phyloP scores from a whole-genome alignment of 306 rosid species.

The Ochetophila trinervis region DNA sequence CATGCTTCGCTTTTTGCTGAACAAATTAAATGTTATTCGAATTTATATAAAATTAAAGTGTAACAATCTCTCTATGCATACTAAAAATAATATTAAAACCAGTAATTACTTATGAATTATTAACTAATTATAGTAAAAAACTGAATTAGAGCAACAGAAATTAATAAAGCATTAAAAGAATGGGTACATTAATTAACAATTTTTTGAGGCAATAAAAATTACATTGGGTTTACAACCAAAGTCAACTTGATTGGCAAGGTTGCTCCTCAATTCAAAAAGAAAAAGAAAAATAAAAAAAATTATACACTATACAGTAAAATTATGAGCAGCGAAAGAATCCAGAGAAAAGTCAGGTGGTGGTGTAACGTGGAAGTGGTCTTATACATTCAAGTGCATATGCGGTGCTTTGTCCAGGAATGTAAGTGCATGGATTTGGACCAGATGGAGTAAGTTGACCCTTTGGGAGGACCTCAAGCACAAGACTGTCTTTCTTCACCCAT shows the following conservation, averaged over 20 bases:
- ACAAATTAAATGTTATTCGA: too few relatives aligned
- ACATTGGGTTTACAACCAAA: not conserved
- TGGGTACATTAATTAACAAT: not conserved
- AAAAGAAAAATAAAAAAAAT: not conserved
- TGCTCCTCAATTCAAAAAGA: not conserved
- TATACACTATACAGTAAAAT: not conserved
- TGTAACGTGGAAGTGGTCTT: not conserved
- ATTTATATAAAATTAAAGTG: too few relatives aligned
- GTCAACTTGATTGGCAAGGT: not conserved
- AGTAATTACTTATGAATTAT: too few relatives aligned
- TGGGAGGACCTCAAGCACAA: constrained; percentile 37
- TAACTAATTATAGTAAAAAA: too few relatives aligned
- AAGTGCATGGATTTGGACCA: constrained; percentile 34
- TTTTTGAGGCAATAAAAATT: not conserved
- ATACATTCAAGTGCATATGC: constrained; percentile 2
- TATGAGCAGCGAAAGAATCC: too few relatives aligned
- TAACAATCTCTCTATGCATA: too few relatives aligned
- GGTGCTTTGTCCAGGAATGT: constrained; percentile 17
- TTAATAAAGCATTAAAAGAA: too few relatives aligned
- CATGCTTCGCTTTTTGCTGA: too few relatives aligned
- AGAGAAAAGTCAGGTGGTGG: too few relatives aligned
- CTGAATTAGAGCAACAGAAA: too few relatives aligned
- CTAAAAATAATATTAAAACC: too few relatives aligned
- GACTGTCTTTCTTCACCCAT: constrained; percentile 32
- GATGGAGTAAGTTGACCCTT: constrained; percentile 27